A percentile compares a stretch with the other conserved stretches of the same genome.
These are phyloP conservation scores for Lepraria neglecta DNA, from an alignment of 495 filamentous ascomycete genomes.

Conservation along the genomic window DNA sequence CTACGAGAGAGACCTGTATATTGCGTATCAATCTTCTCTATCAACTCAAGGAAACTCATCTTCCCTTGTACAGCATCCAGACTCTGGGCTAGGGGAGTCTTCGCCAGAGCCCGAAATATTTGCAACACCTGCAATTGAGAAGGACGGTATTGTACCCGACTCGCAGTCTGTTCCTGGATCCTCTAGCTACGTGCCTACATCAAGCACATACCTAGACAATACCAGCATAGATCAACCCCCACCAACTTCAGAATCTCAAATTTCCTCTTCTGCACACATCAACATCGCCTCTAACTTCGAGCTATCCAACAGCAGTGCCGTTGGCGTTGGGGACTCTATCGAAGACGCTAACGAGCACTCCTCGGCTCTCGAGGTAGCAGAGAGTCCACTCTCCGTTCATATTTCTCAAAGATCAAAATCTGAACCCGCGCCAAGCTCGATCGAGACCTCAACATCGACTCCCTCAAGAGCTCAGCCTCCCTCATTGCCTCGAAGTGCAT, in stretches of 20 bases:
- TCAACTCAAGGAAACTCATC: slow-evolving; percentile 15
- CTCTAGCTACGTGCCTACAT: slow-evolving; percentile 18
- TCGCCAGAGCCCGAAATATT: slow-evolving; percentile 2
- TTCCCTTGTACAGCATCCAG: background rate
- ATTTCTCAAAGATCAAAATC: background rate
- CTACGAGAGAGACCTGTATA: slow-evolving; percentile 23
- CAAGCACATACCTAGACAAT: slow-evolving; percentile 6
- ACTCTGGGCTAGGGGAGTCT: slow-evolving; percentile 15
- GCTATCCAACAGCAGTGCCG: background rate
- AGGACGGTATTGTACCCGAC: slow-evolving; percentile 24
- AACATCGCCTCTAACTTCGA: background rate
- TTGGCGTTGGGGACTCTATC: background rate
- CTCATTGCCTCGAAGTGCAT: slow-evolving; percentile 11
- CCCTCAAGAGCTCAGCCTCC: background rate
- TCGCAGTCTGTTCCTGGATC: slow-evolving; percentile 26
- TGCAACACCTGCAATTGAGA: background rate
- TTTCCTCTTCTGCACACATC: background rate
- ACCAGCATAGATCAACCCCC: background rate
- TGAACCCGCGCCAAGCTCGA: slow-evolving; percentile 2
- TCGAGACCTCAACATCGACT: background rate
- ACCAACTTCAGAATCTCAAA: background rate
- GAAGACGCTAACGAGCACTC: slow-evolving; percentile 10
- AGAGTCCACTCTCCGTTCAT: slow-evolving; percentile 4
- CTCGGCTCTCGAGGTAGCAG: background rate
- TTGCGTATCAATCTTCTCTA: slow-evolving; percentile 25